phyloP scores from a whole-genome alignment of 768 basidiomycete genomes.

The Tylopilus cervinicoccineus region DNA sequence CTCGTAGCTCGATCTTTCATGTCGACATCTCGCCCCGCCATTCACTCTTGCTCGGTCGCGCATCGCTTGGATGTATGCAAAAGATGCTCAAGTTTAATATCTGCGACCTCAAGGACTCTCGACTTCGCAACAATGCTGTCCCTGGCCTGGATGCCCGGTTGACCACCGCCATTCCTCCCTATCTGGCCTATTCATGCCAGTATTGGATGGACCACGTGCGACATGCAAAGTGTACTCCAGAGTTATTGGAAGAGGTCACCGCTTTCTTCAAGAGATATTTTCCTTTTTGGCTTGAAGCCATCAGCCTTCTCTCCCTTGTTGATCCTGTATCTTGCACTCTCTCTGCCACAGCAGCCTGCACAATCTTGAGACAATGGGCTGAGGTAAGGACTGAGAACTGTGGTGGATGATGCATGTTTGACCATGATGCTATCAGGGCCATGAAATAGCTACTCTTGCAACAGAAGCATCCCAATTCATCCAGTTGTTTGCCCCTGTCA shows the following conservation, averaged over 20 bases:
- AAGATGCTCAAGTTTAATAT: conserved; percentile 37
- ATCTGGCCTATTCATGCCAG: conserved; percentile 34
- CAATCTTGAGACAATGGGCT: conserved; percentile 12
- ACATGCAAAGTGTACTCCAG: conserved; percentile 5
- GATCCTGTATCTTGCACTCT: conserved; percentile 3
- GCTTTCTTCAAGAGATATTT: conserved; percentile 24
- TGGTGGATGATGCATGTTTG: background rate
- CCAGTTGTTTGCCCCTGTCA: conserved; percentile 25
- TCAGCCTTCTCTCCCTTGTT: conserved; percentile 19
- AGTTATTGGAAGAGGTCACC: conserved; percentile 13
- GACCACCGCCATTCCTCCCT: conserved; percentile 22
- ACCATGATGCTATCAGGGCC: conserved; percentile 7
- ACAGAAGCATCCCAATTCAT: conserved; percentile 30
- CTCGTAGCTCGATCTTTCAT: conserved; percentile 22
- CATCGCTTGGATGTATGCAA: conserved; percentile 31
- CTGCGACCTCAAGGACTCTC: conserved; percentile 34
- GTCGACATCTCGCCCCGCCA: conserved; percentile 12
- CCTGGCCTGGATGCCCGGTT: conserved; percentile 16
- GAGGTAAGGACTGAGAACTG: conserved; percentile 6
- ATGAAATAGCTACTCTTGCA: conserved; percentile 13
- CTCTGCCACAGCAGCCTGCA: conserved; percentile 11
- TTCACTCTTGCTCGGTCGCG: conserved; percentile 19
- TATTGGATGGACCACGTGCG: conserved; percentile 35
- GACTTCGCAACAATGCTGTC: conserved; percentile 27
- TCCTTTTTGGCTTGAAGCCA: conserved; percentile 38